A percentile compares a stretch with the other conserved stretches of the same genome.
phyloP scores from a whole-genome alignment of 331 rosid species.

The Quercus phellos region DNA sequence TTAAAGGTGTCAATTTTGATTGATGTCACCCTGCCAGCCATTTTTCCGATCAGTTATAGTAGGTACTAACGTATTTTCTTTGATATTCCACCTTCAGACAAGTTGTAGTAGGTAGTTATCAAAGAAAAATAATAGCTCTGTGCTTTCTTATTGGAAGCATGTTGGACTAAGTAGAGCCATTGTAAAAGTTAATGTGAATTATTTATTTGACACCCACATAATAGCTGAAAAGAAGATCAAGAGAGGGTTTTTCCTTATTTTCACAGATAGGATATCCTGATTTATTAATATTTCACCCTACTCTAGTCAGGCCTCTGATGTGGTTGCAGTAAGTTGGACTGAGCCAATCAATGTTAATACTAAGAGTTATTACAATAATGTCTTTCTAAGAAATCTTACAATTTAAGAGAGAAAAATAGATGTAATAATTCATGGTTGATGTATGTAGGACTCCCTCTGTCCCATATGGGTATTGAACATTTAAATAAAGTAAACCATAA shows the following conservation, averaged over 20 bases:
- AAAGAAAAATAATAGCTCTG: not conserved
- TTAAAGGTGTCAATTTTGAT: not conserved
- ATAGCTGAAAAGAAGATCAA: not conserved
- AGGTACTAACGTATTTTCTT: not conserved
- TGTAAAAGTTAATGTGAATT: not conserved
- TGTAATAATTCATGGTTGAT: conserved; percentile 3
- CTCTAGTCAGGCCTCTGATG: too few relatives aligned
- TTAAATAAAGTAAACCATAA: too few relatives aligned
- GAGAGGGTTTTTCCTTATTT: not conserved
- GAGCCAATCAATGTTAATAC: too few relatives aligned
- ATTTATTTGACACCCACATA: not conserved
- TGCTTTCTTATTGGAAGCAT: not conserved
- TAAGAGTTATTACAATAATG: too few relatives aligned
- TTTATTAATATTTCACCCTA: not conserved
- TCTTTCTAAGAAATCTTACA: not conserved
- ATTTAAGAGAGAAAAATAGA: not conserved
- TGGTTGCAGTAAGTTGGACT: too few relatives aligned
- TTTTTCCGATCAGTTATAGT: not conserved
- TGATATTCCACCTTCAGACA: not conserved
- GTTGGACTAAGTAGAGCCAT: not conserved
- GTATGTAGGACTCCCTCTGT: too few relatives aligned
- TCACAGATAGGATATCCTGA: not conserved
- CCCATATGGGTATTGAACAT: too few relatives aligned
- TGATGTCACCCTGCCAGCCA: not conserved
- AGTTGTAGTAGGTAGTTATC: not conserved